phyloP scores from a whole-genome alignment of 2,329 filamentous ascomycete species.

The Talaromyces piceae region DNA sequence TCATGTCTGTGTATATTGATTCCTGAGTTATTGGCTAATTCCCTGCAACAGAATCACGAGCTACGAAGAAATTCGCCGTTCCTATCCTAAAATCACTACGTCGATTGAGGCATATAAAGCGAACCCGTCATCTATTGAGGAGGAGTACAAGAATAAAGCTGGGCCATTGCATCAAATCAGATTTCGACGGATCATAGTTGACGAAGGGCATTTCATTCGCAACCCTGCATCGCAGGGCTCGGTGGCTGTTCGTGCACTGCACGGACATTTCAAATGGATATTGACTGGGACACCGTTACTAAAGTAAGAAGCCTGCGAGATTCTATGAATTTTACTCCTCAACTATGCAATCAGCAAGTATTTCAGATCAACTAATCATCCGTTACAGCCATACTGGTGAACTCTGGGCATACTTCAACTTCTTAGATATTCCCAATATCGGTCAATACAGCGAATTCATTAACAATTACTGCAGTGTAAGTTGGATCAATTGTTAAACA shows the following conservation, averaged over 20 bases:
- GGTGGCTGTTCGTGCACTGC: slow-evolving; percentile 28
- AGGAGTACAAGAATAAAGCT: slow-evolving; percentile 16
- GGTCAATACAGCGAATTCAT: slow-evolving; percentile 19
- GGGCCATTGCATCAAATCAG: slow-evolving; percentile 29
- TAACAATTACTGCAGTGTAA: slow-evolving; percentile 20
- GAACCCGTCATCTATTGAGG: slow-evolving; percentile 19
- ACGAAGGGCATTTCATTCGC: slow-evolving; percentile 33
- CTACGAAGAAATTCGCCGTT: slow-evolving; percentile 29
- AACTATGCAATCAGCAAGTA: slow-evolving; percentile 13
- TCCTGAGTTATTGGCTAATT: background rate
- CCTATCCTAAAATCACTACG: slow-evolving; percentile 22
- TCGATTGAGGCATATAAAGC: slow-evolving; percentile 17
- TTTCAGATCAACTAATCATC: slow-evolving; percentile 12
- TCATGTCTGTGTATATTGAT: background rate
- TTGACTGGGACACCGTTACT: slow-evolving; percentile 33
- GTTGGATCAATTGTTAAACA: slow-evolving; percentile 6
- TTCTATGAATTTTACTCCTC: slow-evolving; percentile 1
- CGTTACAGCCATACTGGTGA: slow-evolving; percentile 27
- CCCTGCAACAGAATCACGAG: slow-evolving; percentile 26
- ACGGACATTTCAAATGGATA: slow-evolving; percentile 30
- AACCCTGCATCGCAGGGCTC: slow-evolving; percentile 28
- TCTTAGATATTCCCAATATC: slow-evolving; percentile 26
- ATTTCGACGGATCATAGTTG: slow-evolving; percentile 34
- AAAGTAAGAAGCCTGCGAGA: slow-evolving; percentile 23
- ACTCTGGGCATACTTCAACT: slow-evolving; percentile 33